Conservation (phyloP, 192 early-diverging fungal species). For the Podila epigama region DNA sequence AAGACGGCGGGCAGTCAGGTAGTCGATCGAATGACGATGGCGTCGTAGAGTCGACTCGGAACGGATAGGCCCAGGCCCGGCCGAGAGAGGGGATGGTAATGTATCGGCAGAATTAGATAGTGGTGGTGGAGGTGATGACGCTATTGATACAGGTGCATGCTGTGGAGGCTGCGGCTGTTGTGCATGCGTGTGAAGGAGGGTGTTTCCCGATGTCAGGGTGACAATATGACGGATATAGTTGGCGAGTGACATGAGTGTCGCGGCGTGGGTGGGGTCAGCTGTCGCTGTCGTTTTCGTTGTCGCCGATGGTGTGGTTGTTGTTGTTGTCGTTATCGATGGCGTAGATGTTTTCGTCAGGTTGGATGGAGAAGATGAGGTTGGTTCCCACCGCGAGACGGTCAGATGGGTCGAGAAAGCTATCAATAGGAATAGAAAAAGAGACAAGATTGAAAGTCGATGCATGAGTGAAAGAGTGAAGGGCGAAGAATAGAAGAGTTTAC, state of each 20-base stretch:
- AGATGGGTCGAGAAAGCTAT: conserved; percentile 43
- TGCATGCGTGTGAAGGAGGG: conserved; percentile 3
- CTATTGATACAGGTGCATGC: neutral
- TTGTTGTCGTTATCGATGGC: neutral
- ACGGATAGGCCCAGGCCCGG: conserved; percentile 40
- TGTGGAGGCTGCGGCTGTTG: conserved; percentile 10
- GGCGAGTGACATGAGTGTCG: conserved; percentile 35
- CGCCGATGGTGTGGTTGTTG: neutral
- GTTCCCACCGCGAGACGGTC: conserved; percentile 45
- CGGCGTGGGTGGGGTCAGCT: conserved; percentile 9
- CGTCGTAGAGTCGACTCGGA: conserved; percentile 7
- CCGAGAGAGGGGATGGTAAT: conserved; percentile 15
- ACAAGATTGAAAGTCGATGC: neutral
- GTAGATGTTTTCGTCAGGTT: neutral
- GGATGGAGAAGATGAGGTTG: neutral
- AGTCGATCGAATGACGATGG: conserved; percentile 23
- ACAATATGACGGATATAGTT: conserved; percentile 48
- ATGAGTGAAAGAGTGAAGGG: neutral
- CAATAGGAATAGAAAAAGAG: conserved; percentile 2
- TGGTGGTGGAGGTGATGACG: neutral
- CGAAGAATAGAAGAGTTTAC: neutral
- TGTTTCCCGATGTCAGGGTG: conserved; percentile 22
- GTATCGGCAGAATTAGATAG: neutral
- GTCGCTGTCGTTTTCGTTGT: neutral
- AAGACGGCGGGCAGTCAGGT: conserved; percentile 17